Percentiles rank a stretch among this genome's conserved stretches.
Evolutionary conservation across 1,284 basidiomycete species (phyloP).

Genomic region (Trametes polyzona): DNA sequence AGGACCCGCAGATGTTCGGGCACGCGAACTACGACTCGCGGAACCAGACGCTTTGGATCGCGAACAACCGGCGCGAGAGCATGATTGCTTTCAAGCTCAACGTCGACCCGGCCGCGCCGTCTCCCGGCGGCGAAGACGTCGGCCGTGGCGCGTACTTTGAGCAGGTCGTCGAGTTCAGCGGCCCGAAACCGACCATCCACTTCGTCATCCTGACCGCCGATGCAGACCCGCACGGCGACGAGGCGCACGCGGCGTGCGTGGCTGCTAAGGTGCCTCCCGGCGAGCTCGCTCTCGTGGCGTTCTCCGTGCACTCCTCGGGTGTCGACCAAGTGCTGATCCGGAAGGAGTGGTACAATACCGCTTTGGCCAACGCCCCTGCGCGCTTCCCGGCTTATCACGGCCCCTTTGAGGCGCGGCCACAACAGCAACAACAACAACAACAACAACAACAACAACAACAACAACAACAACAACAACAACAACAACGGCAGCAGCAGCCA

Average conservation of each 20-base stretch:
- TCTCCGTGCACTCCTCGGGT: constrained; percentile 80
- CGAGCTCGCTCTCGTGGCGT: constrained; percentile 78
- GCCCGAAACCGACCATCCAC: constrained; percentile 83
- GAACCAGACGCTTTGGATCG: constrained; percentile 83
- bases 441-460: constrained; percentile 38
- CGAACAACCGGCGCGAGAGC: constrained; percentile 81
- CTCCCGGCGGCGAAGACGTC: constrained; percentile 58
- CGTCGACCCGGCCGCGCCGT: constrained; percentile 60
- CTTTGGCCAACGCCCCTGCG: constrained; percentile 53
- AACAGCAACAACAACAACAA: constrained; percentile 40
- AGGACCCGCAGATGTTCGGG: constrained; percentile 83
- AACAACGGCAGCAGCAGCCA: constrained; percentile 38
- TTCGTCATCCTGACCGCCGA: constrained; percentile 83
- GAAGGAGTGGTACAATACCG: constrained; percentile 78
- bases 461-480: background rate
- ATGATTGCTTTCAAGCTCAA: constrained; percentile 77
- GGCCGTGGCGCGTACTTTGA: constrained; percentile 65
- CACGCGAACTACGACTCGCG: constrained; percentile 81
- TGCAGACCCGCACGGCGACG: constrained; percentile 76
- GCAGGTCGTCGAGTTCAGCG: constrained; percentile 78
- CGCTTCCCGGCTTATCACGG: constrained; percentile 63
- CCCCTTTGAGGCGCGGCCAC: constrained; percentile 39
- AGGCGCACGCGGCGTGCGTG: constrained; percentile 78
- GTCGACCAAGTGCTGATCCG: constrained; percentile 84
- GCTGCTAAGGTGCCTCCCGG: constrained; percentile 77